Conservation (phyloP, 2,329 filamentous ascomycete species). For the Ceratocystis eucalypticola region DNA sequence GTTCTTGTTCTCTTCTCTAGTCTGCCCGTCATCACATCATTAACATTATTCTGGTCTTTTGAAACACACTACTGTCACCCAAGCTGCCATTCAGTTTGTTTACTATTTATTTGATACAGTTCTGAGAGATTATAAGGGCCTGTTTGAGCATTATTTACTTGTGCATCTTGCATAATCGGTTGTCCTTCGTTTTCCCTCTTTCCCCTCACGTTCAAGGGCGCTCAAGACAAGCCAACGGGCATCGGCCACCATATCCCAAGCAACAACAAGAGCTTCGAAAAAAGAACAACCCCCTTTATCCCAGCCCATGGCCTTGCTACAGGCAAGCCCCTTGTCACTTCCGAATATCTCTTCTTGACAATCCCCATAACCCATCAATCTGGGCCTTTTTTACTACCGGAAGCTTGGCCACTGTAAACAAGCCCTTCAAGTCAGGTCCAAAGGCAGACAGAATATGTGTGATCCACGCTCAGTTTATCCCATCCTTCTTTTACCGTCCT, state of each 20-base stretch:
- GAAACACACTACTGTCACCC: slow-evolving; percentile 6
- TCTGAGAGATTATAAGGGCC: neutral
- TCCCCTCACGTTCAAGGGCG: neutral
- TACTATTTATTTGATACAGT: neutral
- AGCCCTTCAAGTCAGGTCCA: neutral
- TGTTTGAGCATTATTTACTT: neutral
- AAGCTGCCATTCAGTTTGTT: neutral
- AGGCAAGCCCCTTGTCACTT: neutral
- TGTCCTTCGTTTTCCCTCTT: neutral
- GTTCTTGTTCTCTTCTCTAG: neutral
- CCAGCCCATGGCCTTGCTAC: neutral
- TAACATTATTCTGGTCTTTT: neutral
- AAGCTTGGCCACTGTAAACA: neutral
- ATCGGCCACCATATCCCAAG: neutral
- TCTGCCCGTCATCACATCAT: neutral
- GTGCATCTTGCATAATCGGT: neutral
- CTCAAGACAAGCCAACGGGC: neutral
- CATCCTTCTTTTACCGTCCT: neutral
- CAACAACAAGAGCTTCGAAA: neutral
- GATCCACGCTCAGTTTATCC: neutral
- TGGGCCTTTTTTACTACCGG: neutral
- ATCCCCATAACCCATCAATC: neutral
- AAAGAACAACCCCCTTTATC: slow-evolving; percentile 1
- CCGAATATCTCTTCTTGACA: neutral
- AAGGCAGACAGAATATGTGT: neutral